phyloP scores from a whole-genome alignment of 1,284 basidiomycete genomes.

The Heterobasidion annosum region DNA sequence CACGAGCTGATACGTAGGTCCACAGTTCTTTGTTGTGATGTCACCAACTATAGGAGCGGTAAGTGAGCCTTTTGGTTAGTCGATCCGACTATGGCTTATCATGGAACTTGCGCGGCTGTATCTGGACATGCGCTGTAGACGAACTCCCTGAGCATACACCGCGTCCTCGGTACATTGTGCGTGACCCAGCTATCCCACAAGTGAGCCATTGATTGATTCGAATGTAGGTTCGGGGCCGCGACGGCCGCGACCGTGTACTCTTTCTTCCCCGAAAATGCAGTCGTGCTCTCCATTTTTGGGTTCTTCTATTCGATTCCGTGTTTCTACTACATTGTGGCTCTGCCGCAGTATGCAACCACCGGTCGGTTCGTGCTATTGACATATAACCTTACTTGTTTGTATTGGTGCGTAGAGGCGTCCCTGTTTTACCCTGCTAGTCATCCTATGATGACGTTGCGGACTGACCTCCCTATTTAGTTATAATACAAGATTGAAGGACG shows the following conservation, averaged over 20 bases:
- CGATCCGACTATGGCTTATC: slow-evolving; percentile 1
- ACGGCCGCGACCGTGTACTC: slow-evolving; percentile 69
- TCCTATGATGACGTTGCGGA: neutral
- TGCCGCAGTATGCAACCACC: slow-evolving; percentile 72
- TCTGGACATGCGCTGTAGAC: slow-evolving; percentile 42
- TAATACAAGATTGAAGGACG: slow-evolving; percentile 67
- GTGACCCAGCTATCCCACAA: slow-evolving; percentile 16
- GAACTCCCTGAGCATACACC: slow-evolving; percentile 71
- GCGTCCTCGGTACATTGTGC: slow-evolving; percentile 78
- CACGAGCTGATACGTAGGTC: neutral
- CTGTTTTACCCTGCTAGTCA: slow-evolving; percentile 5
- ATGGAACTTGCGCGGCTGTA: slow-evolving; percentile 7
- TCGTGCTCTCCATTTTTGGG: slow-evolving; percentile 75
- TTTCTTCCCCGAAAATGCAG: slow-evolving; percentile 69
- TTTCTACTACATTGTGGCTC: slow-evolving; percentile 83
- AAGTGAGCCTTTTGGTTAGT: slow-evolving; percentile 18
- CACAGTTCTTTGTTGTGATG: slow-evolving; percentile 80
- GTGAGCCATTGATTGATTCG: neutral
- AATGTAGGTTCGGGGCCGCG: slow-evolving; percentile 62
- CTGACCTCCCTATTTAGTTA: slow-evolving; percentile 42
- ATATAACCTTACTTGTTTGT: slow-evolving; percentile 88
- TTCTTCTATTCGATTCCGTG: slow-evolving; percentile 90
- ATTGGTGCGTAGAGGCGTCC: slow-evolving; percentile 42
- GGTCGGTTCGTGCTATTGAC: slow-evolving; percentile 85
- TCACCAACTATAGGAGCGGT: slow-evolving; percentile 83